Percentiles rank a stretch among this genome's conserved stretches.
phyloP scores from a whole-genome alignment of 495 filamentous ascomycete species.

The Tuber magnatum region DNA sequence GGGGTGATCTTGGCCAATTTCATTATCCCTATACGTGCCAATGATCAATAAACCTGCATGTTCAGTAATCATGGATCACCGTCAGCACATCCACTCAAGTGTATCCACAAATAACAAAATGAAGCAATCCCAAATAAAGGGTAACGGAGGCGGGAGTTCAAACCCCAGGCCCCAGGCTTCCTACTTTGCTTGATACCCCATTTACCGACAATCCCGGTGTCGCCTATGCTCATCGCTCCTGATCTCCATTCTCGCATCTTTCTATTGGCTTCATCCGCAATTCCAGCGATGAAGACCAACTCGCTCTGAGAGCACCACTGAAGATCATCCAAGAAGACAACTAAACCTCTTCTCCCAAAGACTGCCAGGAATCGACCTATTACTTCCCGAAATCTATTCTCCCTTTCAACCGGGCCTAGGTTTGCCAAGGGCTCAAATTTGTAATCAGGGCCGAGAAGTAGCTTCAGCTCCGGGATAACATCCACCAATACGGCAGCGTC shows the following conservation, averaged over 20 bases:
- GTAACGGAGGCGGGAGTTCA: conserved; percentile 7
- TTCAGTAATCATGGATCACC: conserved; percentile 9
- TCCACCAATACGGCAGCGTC: conserved; percentile 39
- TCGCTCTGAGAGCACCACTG: conserved; percentile 40
- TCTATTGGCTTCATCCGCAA: conserved; percentile 39
- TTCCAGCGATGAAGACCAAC: conserved; percentile 37
- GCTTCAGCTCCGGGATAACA: conserved; percentile 39
- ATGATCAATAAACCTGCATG: conserved; percentile 38
- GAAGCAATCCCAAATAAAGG: conserved; percentile 4
- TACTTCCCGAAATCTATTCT: conserved; percentile 38
- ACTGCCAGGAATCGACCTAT: conserved; percentile 38
- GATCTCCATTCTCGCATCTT: conserved; percentile 37
- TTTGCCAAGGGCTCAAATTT: conserved; percentile 38
- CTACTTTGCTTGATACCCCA: conserved; percentile 22
- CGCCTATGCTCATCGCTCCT: conserved; percentile 14
- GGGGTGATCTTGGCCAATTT: conserved; percentile 38
- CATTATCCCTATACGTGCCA: conserved; percentile 39
- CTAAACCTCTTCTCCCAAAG: conserved; percentile 38
- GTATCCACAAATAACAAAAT: conserved; percentile 11
- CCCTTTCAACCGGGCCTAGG: conserved; percentile 37
- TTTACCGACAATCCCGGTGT: conserved; percentile 19
- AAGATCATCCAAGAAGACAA: conserved; percentile 39
- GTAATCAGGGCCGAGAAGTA: conserved; percentile 36
- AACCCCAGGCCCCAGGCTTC: conserved; percentile 34
- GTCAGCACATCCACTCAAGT: conserved; percentile 18